phyloP scores from a whole-genome alignment of 371 early-diverging fungal genomes.

The Zopfochytrium polystomum region DNA sequence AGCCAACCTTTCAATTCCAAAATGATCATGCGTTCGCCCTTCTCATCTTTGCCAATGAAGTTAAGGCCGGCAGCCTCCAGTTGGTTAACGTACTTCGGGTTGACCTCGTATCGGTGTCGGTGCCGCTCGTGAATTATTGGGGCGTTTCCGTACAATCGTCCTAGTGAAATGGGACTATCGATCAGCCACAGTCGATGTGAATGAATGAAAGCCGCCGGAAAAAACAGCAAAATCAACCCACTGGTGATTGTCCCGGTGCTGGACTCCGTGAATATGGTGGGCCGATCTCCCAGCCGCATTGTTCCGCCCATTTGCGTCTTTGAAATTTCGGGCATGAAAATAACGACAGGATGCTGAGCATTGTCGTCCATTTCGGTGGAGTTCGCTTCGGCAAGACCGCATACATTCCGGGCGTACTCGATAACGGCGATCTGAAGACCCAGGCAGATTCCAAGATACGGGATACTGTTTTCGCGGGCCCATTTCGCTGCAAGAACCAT shows the following conservation, averaged over 20 bases:
- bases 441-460: slow-evolving; percentile 97
- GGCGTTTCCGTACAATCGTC: slow-evolving; percentile 66
- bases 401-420: slow-evolving; percentile 96
- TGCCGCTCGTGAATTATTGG: slow-evolving; percentile 86
- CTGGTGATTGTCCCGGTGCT: slow-evolving; percentile 31
- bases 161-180: slow-evolving; percentile 7
- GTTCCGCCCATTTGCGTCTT: slow-evolving; percentile 95
- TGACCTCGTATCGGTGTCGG: slow-evolving; percentile 99
- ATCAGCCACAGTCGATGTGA: too few species aligned
- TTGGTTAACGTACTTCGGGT: slow-evolving; percentile 71
- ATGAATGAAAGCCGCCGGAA: too few species aligned
- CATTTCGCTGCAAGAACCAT: slow-evolving; percentile 96
- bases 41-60: slow-evolving; percentile 93
- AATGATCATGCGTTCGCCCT: slow-evolving; percentile 96
- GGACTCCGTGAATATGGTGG: slow-evolving; percentile 68
- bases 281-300: slow-evolving; percentile 91
- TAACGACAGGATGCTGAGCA: slow-evolving; percentile 72
- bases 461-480: slow-evolving; percentile 97
- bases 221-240: too few species aligned
- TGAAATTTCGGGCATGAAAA: slow-evolving; percentile 96
- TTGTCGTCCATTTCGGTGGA: slow-evolving; percentile 82
- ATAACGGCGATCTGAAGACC: slow-evolving; percentile 98
- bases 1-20: slow-evolving; percentile 79
- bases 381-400: slow-evolving; percentile 77
- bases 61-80: slow-evolving; percentile 83